Evolutionary conservation across 176 grass and related monocot species (phyloP), one percentile per base, ranked within the genome.

Genomic region (Aegilops speltoides): DNA sequence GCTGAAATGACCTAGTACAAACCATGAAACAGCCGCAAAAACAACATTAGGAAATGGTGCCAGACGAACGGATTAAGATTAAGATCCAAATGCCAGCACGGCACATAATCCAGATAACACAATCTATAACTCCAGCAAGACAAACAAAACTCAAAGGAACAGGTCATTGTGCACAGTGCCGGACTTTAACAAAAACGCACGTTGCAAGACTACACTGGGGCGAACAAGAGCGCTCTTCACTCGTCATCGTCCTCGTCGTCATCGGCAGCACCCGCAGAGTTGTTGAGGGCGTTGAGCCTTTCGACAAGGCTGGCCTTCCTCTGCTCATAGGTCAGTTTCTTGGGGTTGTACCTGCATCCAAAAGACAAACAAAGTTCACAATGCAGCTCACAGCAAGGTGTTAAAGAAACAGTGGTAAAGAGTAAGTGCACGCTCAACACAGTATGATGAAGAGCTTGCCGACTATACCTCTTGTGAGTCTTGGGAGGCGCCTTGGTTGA

Each of bases 291-390:
- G 3, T 95, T 95, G 57, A 97, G 84, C 66, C 93, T 92, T 84
- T 93, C 52, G 0, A 97, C 81, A 0, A 97, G 90, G 3, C 83
- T 97, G 22, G 93, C 95, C 87, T 91, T 97, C 87, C 95, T 93
- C 85, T 97, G 76, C 33, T 95, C 95, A 5, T 95, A 97, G 6
- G 95, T 93, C 28, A 97, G 93, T 82, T 95, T 97, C 91, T 97
- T 97, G 16, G 89, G 67, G 80, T 95, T 97, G 76, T 73, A 97
- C 80, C 95, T 97, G 64, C 28, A 72, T 24, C n/a, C 2, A 0
- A 71, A 19, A 19, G 60, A 17, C 23, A 0, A 46, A 17, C 23
- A 0, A 46, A 20, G 48, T 80, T 70, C 37, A 77, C 64, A 20
- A 15, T n/a, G 50, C 64, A 22, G 26, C 7, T 59, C 34, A 46